A percentile compares a stretch with the other conserved stretches of the same genome.
phyloP scores from a whole-genome alignment of 257 asterid genomes.

The Solanum clarkiae region DNA sequence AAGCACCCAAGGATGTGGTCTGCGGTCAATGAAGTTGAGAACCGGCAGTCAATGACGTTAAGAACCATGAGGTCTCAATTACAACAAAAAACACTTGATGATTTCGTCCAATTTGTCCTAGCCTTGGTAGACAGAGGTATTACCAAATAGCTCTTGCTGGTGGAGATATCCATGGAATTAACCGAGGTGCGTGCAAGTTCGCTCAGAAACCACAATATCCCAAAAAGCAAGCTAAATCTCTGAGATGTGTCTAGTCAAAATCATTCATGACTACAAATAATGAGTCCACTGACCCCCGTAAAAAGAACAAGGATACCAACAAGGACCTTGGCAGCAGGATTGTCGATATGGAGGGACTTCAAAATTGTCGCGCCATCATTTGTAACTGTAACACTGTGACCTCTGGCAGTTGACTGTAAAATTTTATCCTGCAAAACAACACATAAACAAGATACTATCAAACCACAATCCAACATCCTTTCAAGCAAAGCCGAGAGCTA shows the following conservation, averaged over 20 bases:
- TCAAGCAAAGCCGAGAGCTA: background rate
- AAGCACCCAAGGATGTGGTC: background rate
- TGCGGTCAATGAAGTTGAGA: too few species aligned
- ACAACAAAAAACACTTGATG: too few species aligned
- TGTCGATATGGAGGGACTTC: conserved; percentile 87
- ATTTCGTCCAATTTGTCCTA: too few species aligned
- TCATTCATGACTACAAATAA: background rate
- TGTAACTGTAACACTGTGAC: conserved; percentile 78
- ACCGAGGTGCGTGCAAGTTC: too few species aligned
- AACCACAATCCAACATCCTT: background rate
- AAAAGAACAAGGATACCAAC: conserved; percentile 59
- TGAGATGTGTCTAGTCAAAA: background rate
- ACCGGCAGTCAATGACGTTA: too few species aligned
- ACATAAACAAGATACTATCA: background rate
- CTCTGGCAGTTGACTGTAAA: conserved; percentile 77
- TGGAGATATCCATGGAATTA: too few species aligned
- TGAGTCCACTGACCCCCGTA: background rate
- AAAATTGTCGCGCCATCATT: conserved; percentile 96
- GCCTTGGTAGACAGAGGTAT: too few species aligned
- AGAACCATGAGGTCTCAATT: too few species aligned
- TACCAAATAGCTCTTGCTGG: too few species aligned
- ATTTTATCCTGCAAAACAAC: conserved; percentile 57
- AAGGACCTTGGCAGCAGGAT: conserved; percentile 95
- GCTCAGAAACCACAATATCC: too few species aligned
- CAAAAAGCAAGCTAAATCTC: background rate